phyloP scores from a whole-genome alignment of 768 basidiomycete species.

The Artomyces pyxidatus region DNA sequence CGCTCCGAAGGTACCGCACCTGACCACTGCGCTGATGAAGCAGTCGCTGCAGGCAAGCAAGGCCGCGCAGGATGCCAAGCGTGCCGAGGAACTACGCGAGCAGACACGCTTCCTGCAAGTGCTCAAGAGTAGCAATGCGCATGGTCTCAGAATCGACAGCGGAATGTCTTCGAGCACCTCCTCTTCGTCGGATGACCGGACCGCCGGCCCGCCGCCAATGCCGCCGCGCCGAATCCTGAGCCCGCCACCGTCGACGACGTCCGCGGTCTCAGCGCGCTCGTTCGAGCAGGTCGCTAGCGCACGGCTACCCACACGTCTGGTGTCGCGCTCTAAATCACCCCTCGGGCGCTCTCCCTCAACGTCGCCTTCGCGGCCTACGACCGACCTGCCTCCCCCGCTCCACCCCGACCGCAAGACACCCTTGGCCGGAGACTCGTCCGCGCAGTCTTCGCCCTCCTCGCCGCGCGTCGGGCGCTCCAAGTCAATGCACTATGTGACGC shows the following conservation, averaged over 20 bases:
- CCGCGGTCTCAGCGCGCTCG: constrained; percentile 28
- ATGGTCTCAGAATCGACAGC: not conserved
- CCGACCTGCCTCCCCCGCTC: constrained; percentile 28
- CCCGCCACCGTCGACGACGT: constrained; percentile 20
- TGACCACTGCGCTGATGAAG: constrained; percentile 59
- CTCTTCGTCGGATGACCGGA: constrained; percentile 15
- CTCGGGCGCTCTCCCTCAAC: not conserved
- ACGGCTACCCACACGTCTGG: constrained; percentile 12
- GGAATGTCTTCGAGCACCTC: constrained; percentile 8
- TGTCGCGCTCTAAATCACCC: constrained; percentile 7
- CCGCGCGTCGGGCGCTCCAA: constrained; percentile 43
- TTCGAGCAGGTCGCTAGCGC: constrained; percentile 38
- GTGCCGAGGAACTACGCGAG: constrained; percentile 59
- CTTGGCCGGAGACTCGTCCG: constrained; percentile 7
- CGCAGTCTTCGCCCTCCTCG: constrained; percentile 17
- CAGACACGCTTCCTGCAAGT: constrained; percentile 65
- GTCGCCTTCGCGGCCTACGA: constrained; percentile 27
- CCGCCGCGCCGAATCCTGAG: constrained; percentile 30
- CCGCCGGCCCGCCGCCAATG: constrained; percentile 20
- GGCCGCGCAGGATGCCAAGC: constrained; percentile 61
- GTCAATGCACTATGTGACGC: constrained; percentile 41
- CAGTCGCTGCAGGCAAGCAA: constrained; percentile 71
- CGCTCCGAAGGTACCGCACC: constrained; percentile 30
- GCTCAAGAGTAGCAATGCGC: constrained; percentile 49
- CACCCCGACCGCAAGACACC: constrained; percentile 46